A percentile compares a stretch with the other conserved stretches of the same genome.
Evolutionary conservation across 768 basidiomycete genomes (phyloP).

Genomic region (Collybia sp.): DNA sequence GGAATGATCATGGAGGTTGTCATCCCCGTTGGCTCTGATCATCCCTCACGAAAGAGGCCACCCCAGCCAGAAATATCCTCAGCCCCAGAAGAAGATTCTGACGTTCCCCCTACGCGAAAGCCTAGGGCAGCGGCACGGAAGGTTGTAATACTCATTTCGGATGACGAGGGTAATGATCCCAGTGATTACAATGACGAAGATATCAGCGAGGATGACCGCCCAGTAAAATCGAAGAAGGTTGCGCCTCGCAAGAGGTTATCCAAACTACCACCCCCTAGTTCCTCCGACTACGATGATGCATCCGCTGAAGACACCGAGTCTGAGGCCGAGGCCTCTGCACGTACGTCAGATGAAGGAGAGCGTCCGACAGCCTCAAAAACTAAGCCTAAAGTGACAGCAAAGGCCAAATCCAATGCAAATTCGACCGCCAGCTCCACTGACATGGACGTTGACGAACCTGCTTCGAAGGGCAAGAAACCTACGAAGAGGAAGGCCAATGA

Average conservation of each 20-base stretch:
- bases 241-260: slow-evolving; percentile 14
- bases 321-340: slow-evolving; percentile 26
- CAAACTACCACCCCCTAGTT: slow-evolving; percentile 19
- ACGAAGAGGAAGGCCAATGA: slow-evolving; percentile 32
- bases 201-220: slow-evolving; percentile 20
- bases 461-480: slow-evolving; percentile 29
- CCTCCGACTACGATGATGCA: slow-evolving; percentile 39
- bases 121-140: slow-evolving; percentile 35
- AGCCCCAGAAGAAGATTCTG: slow-evolving; percentile 30
- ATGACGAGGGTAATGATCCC: slow-evolving; percentile 42
- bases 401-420: slow-evolving; percentile 11
- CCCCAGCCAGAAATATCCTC: slow-evolving; percentile 23
- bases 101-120: slow-evolving; percentile 28
- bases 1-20: slow-evolving; percentile 55
- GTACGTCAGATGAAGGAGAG: slow-evolving; percentile 29
- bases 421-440: slow-evolving; percentile 12
- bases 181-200: slow-evolving; percentile 24
- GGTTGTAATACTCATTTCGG: slow-evolving; percentile 41
- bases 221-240: slow-evolving; percentile 17
- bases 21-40: slow-evolving; percentile 29
- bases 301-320: slow-evolving; percentile 28
- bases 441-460: slow-evolving; percentile 57
- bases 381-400: slow-evolving; percentile 25
- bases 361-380: slow-evolving; percentile 12
- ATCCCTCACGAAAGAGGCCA: slow-evolving; percentile 12